phyloP scores from a whole-genome alignment of 2,329 filamentous ascomycete genomes.

The Alternaria brassicicola region DNA sequence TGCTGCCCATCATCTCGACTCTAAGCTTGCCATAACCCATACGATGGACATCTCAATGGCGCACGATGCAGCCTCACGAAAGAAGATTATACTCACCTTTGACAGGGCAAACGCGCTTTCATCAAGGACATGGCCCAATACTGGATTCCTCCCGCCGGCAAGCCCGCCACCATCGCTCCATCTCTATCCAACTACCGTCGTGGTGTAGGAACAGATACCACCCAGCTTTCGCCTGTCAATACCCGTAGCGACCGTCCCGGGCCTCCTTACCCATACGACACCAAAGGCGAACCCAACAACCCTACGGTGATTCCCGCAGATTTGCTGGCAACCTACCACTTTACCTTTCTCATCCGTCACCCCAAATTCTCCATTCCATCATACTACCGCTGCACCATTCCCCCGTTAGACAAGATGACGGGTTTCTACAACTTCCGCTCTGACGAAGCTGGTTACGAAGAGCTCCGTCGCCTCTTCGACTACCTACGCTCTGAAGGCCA shows the following conservation, averaged over 20 bases:
- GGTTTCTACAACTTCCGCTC: conserved; percentile 88
- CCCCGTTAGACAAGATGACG: conserved; percentile 80
- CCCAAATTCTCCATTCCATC: conserved; percentile 90
- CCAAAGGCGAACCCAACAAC: conserved; percentile 69
- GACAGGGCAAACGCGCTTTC: conserved; percentile 85
- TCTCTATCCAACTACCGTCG: conserved; percentile 69
- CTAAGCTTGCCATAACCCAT: neutral
- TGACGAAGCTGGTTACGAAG: conserved; percentile 85
- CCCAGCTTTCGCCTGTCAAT: conserved; percentile 43
- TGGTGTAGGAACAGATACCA: conserved; percentile 62
- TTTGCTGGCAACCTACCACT: conserved; percentile 82
- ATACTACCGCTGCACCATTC: conserved; percentile 92
- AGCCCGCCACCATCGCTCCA: conserved; percentile 73
- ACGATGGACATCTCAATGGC: neutral
- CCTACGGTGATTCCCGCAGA: conserved; percentile 82
- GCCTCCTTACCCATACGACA: conserved; percentile 64
- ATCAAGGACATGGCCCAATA: conserved; percentile 99
- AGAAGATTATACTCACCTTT: conserved; percentile 27
- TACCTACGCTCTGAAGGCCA: conserved; percentile 73
- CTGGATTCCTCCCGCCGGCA: conserved; percentile 75
- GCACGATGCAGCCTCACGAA: neutral
- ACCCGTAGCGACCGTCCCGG: conserved; percentile 31
- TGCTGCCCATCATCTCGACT: neutral
- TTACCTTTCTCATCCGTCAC: conserved; percentile 95
- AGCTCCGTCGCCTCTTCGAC: conserved; percentile 86